Evolutionary conservation across 768 basidiomycete species (phyloP).

Genomic region (Suillus plorans): DNA sequence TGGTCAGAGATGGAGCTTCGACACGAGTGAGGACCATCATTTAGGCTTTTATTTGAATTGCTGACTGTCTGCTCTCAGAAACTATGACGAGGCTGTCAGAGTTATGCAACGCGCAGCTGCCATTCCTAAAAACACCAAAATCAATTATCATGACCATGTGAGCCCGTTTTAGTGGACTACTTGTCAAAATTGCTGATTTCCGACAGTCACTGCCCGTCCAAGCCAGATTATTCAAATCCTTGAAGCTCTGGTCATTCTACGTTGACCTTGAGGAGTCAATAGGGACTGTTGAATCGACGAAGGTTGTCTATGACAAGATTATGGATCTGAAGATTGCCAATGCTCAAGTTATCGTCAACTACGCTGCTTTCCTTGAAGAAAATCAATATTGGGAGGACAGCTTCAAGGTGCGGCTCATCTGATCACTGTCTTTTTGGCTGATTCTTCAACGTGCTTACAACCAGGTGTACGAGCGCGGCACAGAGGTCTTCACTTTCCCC

Average conservation of each 20-base stretch:
- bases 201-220: conserved; percentile 79
- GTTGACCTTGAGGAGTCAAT: conserved; percentile 97
- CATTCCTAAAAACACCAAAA: conserved; percentile 84
- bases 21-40: conserved; percentile 68
- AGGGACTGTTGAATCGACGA: conserved; percentile 88
- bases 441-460: conserved; percentile 11
- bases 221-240: conserved; percentile 90
- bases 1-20: conserved; percentile 99
- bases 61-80: conserved; percentile 48
- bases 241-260: conserved; percentile 99
- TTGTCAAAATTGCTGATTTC: conserved; percentile 12
- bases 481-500: conserved; percentile 96
- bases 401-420: conserved; percentile 69
- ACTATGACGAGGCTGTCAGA: conserved; percentile 92
- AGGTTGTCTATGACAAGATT: conserved; percentile 94
- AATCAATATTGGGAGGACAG: conserved; percentile 98
- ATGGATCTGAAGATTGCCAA: conserved; percentile 96
- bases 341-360: conserved; percentile 96
- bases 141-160: conserved; percentile 96
- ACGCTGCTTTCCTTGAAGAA: conserved; percentile 94
- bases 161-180: conserved; percentile 14
- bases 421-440: not conserved
- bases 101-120: conserved; percentile 97
- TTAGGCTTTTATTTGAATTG: not conserved
- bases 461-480: conserved; percentile 93